Base-by-base conservation (phyloP, 2,329 filamentous ascomycete genomes). In the Arachnomyces sp. region DNA sequence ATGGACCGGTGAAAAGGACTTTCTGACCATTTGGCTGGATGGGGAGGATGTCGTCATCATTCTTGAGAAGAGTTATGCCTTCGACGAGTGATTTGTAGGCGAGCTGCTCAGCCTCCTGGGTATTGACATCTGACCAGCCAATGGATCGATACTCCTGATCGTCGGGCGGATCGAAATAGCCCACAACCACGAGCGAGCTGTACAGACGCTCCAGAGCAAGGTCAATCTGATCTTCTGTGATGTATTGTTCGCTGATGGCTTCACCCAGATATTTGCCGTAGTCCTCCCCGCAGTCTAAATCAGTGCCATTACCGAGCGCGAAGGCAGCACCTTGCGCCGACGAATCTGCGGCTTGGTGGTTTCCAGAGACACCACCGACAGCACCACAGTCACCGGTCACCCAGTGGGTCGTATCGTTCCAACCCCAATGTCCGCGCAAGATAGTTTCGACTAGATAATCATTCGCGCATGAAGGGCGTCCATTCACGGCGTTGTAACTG, bases 341-440 rank as follows among this genome's bases (percentile, higher is more conserved):
- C 62, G 15, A 60, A 52, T 29, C 63, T 65, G 2, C 52, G 2
- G 62, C 56, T 42, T 80, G 66, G 49, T 79, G 71, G 7, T 63
- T 63, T 11, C 60, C 54, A 44, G 63, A 76, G 46, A 81, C 69
- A 49, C 79, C 70, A 21, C 69, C 57, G 1, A 82, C 63, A 0
- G 79, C 75, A 38, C 77, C 76, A 49, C 80, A 84, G 52, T 83
- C 80, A 30, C 69, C 73, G 1, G 74, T 77, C 28, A 84, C 68
- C 53, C 73, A 82, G 47, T 81, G 72, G 38, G 76, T 68, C 16
- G 74, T 67, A 2, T 69, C 66, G 0, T 67, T 74, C 73, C 77
- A 84, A 32, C 68, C 69, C 78, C 79, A 84, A 55, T 80, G 73
- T 33, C 79, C 71, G 3, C 80, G 69, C 5, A 84, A 63, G 13